Conservation (phyloP, 2,329 filamentous ascomycete genomes). For the Daldinia eschscholtzii region DNA sequence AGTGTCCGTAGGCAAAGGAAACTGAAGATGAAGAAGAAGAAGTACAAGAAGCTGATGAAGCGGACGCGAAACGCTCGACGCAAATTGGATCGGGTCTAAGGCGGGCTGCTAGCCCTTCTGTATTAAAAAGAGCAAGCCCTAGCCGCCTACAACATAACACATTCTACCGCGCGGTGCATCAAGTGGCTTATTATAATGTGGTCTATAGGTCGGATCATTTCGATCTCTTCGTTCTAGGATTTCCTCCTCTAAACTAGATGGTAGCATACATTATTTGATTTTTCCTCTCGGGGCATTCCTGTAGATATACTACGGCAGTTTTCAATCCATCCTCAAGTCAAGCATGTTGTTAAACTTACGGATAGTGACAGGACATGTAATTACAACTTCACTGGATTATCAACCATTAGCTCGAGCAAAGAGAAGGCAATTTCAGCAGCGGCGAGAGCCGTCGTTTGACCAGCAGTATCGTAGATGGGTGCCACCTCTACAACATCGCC, state of each 20-base stretch:
- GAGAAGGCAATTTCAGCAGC: conserved; percentile 81
- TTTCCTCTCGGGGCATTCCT: conserved; percentile 18
- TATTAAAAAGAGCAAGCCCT: conserved; percentile 37
- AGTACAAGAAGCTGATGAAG: conserved; percentile 99
- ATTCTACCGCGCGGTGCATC: conserved; percentile 22
- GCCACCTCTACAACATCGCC: conserved; percentile 86
- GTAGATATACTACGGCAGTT: conserved; percentile 28
- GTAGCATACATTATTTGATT: conserved; percentile 31
- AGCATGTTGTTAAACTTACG: background rate
- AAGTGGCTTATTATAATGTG: conserved; percentile 45
- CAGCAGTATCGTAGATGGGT: conserved; percentile 79
- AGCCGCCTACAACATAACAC: conserved; percentile 20
- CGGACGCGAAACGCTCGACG: conserved; percentile 88
- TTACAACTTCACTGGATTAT: conserved; percentile 51
- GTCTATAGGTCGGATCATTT: conserved; percentile 42
- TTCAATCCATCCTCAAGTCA: conserved; percentile 27
- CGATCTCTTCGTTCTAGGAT: conserved; percentile 27
- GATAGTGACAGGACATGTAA: background rate
- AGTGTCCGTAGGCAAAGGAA: conserved; percentile 93
- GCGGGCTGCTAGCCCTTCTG: conserved; percentile 28
- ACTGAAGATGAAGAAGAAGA: conserved; percentile 99
- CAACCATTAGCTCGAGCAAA: conserved; percentile 74
- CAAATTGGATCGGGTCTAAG: conserved; percentile 78
- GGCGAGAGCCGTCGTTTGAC: conserved; percentile 79
- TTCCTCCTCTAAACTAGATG: conserved; percentile 34